Percentiles rank a stretch among this genome's conserved stretches.
phyloP scores from a whole-genome alignment of 306 rosid species.

The Senna tora region DNA sequence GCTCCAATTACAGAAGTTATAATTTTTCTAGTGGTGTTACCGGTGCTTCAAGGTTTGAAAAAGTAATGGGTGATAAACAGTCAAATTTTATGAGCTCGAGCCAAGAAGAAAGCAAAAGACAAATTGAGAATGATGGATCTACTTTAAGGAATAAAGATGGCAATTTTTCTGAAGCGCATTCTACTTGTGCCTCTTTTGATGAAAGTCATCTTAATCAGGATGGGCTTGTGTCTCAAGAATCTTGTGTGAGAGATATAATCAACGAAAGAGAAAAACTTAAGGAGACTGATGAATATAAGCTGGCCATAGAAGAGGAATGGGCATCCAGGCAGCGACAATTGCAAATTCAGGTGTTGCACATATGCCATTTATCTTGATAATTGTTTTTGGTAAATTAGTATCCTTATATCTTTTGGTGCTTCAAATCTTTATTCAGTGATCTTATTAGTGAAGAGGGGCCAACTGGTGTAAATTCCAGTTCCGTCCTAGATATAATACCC shows the following conservation, averaged over 20 bases:
- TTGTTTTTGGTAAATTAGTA: constrained; percentile 11
- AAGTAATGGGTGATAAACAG: constrained; percentile 40
- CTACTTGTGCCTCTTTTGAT: constrained; percentile 35
- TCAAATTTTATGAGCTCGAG: constrained; percentile 28
- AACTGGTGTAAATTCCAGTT: constrained; percentile 15
- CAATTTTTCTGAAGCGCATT: constrained; percentile 28
- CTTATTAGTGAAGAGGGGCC: constrained; percentile 5
- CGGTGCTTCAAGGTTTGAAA: constrained; percentile 37
- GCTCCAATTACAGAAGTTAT: constrained; percentile 20
- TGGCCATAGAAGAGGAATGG: constrained; percentile 84
- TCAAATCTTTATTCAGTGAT: not conserved
- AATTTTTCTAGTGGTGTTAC: constrained; percentile 35
- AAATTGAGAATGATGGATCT: constrained; percentile 30
- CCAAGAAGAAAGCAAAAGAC: constrained; percentile 34
- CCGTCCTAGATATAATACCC: not conserved
- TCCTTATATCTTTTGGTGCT: constrained; percentile 25
- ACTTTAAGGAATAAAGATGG: constrained; percentile 28
- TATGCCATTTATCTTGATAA: constrained; percentile 8
- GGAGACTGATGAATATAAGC: constrained; percentile 86
- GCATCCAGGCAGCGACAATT: constrained; percentile 79
- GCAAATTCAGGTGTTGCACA: constrained; percentile 73
- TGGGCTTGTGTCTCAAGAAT: constrained; percentile 17
- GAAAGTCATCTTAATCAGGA: constrained; percentile 36
- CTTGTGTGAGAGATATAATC: constrained; percentile 49
- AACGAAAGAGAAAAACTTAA: constrained; percentile 77